These are phyloP conservation scores for Fusarium pseudocircinatum DNA, from an alignment of 2,329 filamentous ascomycete genomes.

Conservation along the genomic window DNA sequence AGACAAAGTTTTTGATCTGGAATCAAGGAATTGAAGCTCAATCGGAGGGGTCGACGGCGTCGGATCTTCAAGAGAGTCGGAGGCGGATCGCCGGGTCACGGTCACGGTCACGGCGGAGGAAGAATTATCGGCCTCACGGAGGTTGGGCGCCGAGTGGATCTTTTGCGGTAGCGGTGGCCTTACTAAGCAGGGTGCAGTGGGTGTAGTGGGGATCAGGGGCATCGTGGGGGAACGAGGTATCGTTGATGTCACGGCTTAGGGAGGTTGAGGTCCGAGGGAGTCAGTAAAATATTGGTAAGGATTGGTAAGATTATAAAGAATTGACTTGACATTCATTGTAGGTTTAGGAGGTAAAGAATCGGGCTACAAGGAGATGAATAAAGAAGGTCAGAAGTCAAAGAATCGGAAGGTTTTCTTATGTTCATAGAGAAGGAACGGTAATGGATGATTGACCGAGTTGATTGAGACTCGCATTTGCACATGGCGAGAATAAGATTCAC, in stretches of 20 bases:
- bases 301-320: conserved; percentile 7
- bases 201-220: conserved; percentile 26
- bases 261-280: neutral
- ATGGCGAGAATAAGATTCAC: neutral
- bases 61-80: conserved; percentile 15
- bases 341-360: neutral
- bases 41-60: conserved; percentile 4
- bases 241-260: conserved; percentile 17
- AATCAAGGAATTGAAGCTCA: conserved; percentile 14
- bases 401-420: neutral
- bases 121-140: conserved; percentile 19
- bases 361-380: neutral
- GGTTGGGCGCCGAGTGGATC: conserved; percentile 15
- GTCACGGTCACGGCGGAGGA: neutral
- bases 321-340: neutral
- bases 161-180: conserved; percentile 16
- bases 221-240: conserved; percentile 3
- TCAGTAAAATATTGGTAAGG: conserved; percentile 1
- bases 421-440: neutral
- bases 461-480: neutral
- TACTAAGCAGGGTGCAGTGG: conserved; percentile 31
- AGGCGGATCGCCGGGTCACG: conserved; percentile 24
- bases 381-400: neutral
- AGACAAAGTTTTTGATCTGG: neutral
- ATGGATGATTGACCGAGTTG: neutral